phyloP scores from a whole-genome alignment of 768 basidiomycete species.

The Phylloporus scabripes region DNA sequence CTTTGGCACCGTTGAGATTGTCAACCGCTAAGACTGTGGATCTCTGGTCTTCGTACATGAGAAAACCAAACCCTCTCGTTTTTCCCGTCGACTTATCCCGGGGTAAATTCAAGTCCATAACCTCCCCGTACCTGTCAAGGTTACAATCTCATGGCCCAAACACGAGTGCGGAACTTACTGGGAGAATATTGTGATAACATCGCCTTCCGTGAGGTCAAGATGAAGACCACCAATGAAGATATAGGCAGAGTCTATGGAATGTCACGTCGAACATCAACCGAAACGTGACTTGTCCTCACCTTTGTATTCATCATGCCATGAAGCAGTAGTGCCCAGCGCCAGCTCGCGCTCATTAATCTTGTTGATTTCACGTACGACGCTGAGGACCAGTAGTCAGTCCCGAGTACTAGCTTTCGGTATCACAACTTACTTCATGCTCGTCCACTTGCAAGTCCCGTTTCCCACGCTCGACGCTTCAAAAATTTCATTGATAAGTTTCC shows the following conservation, averaged over 20 bases:
- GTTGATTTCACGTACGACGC: conserved; percentile 90
- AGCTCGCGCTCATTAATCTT: conserved; percentile 91
- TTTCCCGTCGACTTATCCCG: conserved; percentile 92
- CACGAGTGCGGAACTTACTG: conserved; percentile 56
- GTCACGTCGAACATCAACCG: conserved; percentile 4
- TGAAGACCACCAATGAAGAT: conserved; percentile 88
- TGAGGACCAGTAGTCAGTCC: conserved; percentile 30
- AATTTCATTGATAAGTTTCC: conserved; percentile 14
- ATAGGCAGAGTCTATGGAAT: conserved; percentile 78
- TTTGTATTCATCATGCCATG: conserved; percentile 98
- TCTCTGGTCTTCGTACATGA: conserved; percentile 99
- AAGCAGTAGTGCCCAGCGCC: conserved; percentile 63
- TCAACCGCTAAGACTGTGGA: conserved; percentile 96
- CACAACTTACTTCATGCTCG: conserved; percentile 65
- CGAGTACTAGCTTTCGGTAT: background rate
- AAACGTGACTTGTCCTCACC: conserved; percentile 32
- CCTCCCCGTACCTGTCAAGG: conserved; percentile 80
- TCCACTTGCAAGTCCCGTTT: conserved; percentile 13
- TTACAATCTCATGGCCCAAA: background rate
- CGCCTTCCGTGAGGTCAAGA: conserved; percentile 90
- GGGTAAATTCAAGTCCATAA: conserved; percentile 92
- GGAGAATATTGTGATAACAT: conserved; percentile 95
- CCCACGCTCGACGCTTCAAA: conserved; percentile 20
- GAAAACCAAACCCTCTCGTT: conserved; percentile 85
- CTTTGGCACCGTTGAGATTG: conserved; percentile 93